Conservation (phyloP, 2,329 filamentous ascomycete species). For the Aspergillus sojae region DNA sequence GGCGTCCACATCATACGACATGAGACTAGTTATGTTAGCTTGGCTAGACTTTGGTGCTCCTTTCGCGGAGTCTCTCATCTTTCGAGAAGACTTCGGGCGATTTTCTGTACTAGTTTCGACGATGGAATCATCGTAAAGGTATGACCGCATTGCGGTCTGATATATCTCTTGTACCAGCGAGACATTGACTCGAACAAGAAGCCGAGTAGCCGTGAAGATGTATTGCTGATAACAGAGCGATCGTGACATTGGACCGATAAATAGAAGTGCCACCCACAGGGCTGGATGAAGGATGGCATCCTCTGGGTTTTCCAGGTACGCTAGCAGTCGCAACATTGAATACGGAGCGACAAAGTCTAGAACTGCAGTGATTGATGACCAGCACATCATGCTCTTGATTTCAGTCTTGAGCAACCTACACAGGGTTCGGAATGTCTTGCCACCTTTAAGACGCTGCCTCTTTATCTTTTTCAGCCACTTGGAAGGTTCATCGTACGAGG, state of each 20-base stretch:
- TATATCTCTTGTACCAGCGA: conserved; percentile 63
- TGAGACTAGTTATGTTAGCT: conserved; percentile 59
- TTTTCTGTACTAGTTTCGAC: conserved; percentile 4
- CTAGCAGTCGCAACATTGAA: conserved; percentile 57
- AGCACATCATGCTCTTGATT: conserved; percentile 31
- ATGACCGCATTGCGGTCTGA: conserved; percentile 56
- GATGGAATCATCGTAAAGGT: conserved; percentile 55
- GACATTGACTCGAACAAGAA: conserved; percentile 59
- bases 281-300: conserved; percentile 52
- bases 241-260: conserved; percentile 53
- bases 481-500: conserved; percentile 33
- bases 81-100: conserved; percentile 15
- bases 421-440: conserved; percentile 31
- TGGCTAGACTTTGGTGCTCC: conserved; percentile 44
- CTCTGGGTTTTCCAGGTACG: conserved; percentile 53
- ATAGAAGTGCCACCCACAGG: conserved; percentile 59
- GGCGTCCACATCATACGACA: conserved; percentile 62
- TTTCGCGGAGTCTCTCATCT: conserved; percentile 19
- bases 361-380: conserved; percentile 25
- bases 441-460: conserved; percentile 26
- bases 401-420: conserved; percentile 27
- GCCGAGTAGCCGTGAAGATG: conserved; percentile 59
- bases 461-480: conserved; percentile 30
- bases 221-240: conserved; percentile 60
- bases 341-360: conserved; percentile 58